phyloP scores from a whole-genome alignment of 108 stramenopile species.

The Aurantiochytrium sp. region DNA sequence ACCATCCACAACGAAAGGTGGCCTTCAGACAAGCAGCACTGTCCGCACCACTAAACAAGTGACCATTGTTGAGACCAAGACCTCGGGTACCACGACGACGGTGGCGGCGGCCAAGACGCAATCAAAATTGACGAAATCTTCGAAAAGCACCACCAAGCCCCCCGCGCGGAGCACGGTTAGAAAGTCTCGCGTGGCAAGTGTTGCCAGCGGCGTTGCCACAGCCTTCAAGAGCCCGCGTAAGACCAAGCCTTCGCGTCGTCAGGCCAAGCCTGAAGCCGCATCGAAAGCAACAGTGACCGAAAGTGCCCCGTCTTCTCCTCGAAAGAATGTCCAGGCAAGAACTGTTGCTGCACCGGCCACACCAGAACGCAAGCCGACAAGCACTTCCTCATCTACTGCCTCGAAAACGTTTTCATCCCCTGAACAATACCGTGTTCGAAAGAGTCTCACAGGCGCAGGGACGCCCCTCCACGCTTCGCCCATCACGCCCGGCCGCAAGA shows the following conservation, averaged over 20 bases:
- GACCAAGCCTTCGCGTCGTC: neutral
- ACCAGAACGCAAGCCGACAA: neutral
- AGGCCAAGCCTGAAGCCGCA: neutral
- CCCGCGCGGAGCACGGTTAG: neutral
- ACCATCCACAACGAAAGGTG: no score
- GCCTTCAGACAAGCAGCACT: no score
- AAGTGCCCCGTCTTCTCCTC: neutral
- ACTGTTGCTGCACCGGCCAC: neutral
- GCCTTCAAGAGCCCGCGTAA: neutral
- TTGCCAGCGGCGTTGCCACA: neutral
- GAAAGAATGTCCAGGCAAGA: neutral
- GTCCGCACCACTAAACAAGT: no score
- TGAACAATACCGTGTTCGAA: neutral
- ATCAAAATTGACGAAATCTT: no score
- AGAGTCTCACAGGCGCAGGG: neutral
- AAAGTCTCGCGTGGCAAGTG: neutral
- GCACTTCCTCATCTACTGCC: neutral
- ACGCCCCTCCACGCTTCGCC: neutral
- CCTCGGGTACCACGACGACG: no score
- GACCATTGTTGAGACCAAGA: no score
- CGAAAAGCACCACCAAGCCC: no score
- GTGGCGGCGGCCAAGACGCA: no score
- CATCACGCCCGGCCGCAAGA: neutral
- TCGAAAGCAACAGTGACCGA: neutral
- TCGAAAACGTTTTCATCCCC: neutral